Percentiles rank a stretch among this genome's conserved stretches.
These are phyloP conservation scores for Fusarium avenaceum DNA, from an alignment of 2,329 filamentous ascomycete species.

Conservation along the genomic window DNA sequence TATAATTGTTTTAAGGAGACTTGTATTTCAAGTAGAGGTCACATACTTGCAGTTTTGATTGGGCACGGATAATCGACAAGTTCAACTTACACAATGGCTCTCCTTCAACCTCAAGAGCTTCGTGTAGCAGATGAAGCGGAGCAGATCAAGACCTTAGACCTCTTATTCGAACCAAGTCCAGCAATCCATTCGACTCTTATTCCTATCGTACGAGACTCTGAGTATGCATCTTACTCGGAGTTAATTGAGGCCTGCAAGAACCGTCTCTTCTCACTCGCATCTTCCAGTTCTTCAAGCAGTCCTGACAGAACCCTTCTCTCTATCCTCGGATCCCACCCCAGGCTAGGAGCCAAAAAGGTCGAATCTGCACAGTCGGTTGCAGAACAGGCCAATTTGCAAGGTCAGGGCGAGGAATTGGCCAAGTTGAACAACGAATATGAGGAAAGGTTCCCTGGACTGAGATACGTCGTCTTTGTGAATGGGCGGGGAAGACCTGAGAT, in stretches of 20 bases:
- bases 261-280: slow-evolving; percentile 72
- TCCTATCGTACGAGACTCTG: slow-evolving; percentile 69
- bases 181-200: slow-evolving; percentile 80
- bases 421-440: slow-evolving; percentile 84
- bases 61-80: neutral
- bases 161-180: slow-evolving; percentile 86
- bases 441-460: slow-evolving; percentile 80
- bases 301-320: slow-evolving; percentile 69
- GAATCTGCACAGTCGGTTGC: slow-evolving; percentile 84
- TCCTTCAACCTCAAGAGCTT: slow-evolving; percentile 72
- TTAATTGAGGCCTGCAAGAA: slow-evolving; percentile 76
- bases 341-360: slow-evolving; percentile 84
- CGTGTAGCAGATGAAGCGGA: slow-evolving; percentile 66
- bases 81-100: slow-evolving; percentile 41
- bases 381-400: slow-evolving; percentile 84
- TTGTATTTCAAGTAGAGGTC: neutral
- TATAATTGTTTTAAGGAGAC: neutral
- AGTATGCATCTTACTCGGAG: slow-evolving; percentile 75
- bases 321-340: slow-evolving; percentile 85
- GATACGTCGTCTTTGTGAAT: slow-evolving; percentile 94
- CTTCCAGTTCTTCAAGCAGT: slow-evolving; percentile 63
- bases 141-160: slow-evolving; percentile 74
- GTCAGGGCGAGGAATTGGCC: slow-evolving; percentile 71
- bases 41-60: slow-evolving; percentile 1
- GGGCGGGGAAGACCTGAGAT: slow-evolving; percentile 79